Evolutionary conservation across 2,329 filamentous ascomycete species (phyloP).

Genomic region (Claviceps cyperi): DNA sequence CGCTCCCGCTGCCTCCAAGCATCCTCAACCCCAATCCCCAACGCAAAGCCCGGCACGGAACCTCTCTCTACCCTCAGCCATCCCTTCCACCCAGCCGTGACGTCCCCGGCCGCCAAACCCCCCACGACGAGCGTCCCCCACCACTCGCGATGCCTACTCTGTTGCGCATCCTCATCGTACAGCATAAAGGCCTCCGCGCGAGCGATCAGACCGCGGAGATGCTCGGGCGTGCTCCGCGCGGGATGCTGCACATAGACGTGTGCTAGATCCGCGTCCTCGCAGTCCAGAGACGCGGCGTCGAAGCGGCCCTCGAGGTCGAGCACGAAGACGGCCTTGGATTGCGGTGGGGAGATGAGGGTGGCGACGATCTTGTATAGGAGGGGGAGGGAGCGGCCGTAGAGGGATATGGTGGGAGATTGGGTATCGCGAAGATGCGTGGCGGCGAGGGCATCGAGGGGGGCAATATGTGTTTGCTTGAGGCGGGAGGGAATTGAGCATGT

Average conservation of each 20-base stretch:
- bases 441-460: conserved; percentile 31
- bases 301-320: conserved; percentile 43
- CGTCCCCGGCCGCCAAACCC: conserved; percentile 20
- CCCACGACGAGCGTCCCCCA: conserved; percentile 45
- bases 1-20: conserved; percentile 26
- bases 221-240: conserved; percentile 13
- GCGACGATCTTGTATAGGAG: conserved; percentile 42
- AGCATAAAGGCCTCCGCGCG: conserved; percentile 34
- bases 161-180: conserved; percentile 26
- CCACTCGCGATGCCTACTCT: conserved; percentile 33
- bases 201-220: conserved; percentile 22
- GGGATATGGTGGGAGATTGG: conserved; percentile 29
- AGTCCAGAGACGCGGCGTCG: conserved; percentile 33
- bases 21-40: conserved; percentile 27
- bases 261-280: conserved; percentile 22
- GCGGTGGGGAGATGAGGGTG: conserved; percentile 32
- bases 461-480: conserved; percentile 24
- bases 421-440: conserved; percentile 33
- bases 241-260: conserved; percentile 38
- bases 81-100: conserved; percentile 26
- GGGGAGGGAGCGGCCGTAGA: conserved; percentile 38
- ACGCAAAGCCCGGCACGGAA: conserved; percentile 23
- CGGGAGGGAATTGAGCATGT: neutral
- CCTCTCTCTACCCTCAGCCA: conserved; percentile 38
- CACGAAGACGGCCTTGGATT: conserved; percentile 34